phyloP scores from a whole-genome alignment of 2,329 filamentous ascomycete genomes.

The Aspergillus jensenii region DNA sequence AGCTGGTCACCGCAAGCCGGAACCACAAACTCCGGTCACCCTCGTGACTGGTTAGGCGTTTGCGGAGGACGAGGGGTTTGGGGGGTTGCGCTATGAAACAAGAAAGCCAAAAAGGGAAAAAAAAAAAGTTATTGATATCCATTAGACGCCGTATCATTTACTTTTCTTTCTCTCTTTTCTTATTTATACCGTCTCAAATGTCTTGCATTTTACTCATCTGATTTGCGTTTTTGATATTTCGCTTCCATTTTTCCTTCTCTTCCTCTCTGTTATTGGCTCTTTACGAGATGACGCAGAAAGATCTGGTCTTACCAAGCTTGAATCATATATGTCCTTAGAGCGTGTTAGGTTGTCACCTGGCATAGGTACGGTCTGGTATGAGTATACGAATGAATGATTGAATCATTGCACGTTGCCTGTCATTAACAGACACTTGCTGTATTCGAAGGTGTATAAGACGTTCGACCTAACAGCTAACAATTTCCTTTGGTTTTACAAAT shows the following conservation, averaged over 20 bases:
- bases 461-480: neutral
- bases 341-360: slow-evolving; percentile 12
- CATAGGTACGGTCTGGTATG: slow-evolving; percentile 25
- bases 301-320: slow-evolving; percentile 4
- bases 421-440: neutral
- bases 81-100: slow-evolving; percentile 40
- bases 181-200: neutral
- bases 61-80: slow-evolving; percentile 48
- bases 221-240: neutral
- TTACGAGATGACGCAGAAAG: slow-evolving; percentile 9
- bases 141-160: slow-evolving; percentile 6
- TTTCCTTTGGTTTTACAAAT: neutral
- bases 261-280: slow-evolving; percentile 12
- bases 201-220: neutral
- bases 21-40: slow-evolving; percentile 32
- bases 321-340: slow-evolving; percentile 12
- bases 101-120: slow-evolving; percentile 1
- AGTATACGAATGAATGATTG: slow-evolving; percentile 39
- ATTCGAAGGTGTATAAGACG: neutral
- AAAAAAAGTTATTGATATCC: slow-evolving; percentile 14
- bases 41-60: slow-evolving; percentile 45
- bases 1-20: slow-evolving; percentile 47
- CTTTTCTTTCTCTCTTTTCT: neutral
- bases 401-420: slow-evolving; percentile 9
- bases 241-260: slow-evolving; percentile 1